Evolutionary conservation across 352 stramenopile genomes (phyloP).

Genomic region (Phytophthora cajani): DNA sequence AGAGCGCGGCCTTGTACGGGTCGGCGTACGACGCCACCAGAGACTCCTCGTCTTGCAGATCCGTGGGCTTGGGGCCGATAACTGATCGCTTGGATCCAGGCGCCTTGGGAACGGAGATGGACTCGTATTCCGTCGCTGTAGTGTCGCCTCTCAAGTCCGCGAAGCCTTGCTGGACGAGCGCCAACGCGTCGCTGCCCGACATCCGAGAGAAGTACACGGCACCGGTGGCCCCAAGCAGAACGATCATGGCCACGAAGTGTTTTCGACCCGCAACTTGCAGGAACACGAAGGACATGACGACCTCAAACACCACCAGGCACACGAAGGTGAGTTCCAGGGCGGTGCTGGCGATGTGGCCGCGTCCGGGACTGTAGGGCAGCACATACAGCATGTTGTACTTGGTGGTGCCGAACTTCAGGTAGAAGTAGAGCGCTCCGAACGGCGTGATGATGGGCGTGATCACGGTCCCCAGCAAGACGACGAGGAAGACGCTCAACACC

Average conservation of each 20-base stretch:
- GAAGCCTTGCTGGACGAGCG: slow-evolving; percentile 44
- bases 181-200: slow-evolving; percentile 42
- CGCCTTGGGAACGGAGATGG: slow-evolving; percentile 29
- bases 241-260: slow-evolving; percentile 68
- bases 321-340: slow-evolving; percentile 70
- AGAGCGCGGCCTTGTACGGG: slow-evolving; percentile 77
- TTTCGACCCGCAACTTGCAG: slow-evolving; percentile 60
- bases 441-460: slow-evolving; percentile 82
- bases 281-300: slow-evolving; percentile 79
- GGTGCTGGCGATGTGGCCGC: slow-evolving; percentile 70
- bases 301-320: slow-evolving; percentile 74
- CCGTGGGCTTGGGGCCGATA: slow-evolving; percentile 46
- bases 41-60: slow-evolving; percentile 46
- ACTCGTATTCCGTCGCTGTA: slow-evolving; percentile 18
- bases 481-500: slow-evolving; percentile 79
- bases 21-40: slow-evolving; percentile 68
- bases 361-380: slow-evolving; percentile 67
- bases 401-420: slow-evolving; percentile 70
- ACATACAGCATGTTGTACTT: slow-evolving; percentile 91
- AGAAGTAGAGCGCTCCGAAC: slow-evolving; percentile 84
- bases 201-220: slow-evolving; percentile 65
- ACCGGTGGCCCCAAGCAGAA: slow-evolving; percentile 53
- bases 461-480: slow-evolving; percentile 76
- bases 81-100: slow-evolving; percentile 39
- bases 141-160: slow-evolving; percentile 34